Percentiles rank a stretch among this genome's conserved stretches.
Conservation (phyloP, 2,329 filamentous ascomycete species). For the Aspergillus flavus region DNA sequence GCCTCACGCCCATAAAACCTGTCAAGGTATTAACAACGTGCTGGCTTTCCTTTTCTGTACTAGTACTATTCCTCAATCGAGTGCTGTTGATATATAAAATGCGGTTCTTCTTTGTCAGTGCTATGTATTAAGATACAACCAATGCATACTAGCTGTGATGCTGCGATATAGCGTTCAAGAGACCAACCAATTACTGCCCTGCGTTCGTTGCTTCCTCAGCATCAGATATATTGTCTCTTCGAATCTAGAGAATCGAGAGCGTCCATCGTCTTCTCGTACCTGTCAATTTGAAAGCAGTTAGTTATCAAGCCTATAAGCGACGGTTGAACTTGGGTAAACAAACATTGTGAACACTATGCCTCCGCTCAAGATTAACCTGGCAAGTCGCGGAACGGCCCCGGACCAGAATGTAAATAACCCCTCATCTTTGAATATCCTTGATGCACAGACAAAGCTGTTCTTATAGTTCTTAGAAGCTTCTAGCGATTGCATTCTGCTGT, state of each 20-base stretch:
- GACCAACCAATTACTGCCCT: background rate
- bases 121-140: background rate
- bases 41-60: conserved; percentile 7
- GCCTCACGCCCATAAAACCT: conserved; percentile 7
- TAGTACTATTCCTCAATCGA: conserved; percentile 1
- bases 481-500: conserved; percentile 84
- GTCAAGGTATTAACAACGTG: conserved; percentile 4
- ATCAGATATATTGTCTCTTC: conserved; percentile 76
- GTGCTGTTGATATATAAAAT: background rate
- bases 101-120: background rate
- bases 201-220: background rate
- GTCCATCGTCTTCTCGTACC: conserved; percentile 95
- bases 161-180: background rate
- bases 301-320: conserved; percentile 2
- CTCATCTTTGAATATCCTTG: conserved; percentile 83
- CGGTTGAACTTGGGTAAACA: conserved; percentile 30
- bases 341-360: conserved; percentile 97
- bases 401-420: conserved; percentile 91
- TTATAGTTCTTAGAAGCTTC: conserved; percentile 80
- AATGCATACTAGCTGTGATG: background rate
- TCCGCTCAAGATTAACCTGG: conserved; percentile 82
- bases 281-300: conserved; percentile 20
- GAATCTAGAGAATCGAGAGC: conserved; percentile 79
- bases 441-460: conserved; percentile 82
- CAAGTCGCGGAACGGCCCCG: conserved; percentile 83